These are phyloP conservation scores for Fomitiporia mediterranea DNA, from an alignment of 1,284 basidiomycete species.

Conservation along the genomic window DNA sequence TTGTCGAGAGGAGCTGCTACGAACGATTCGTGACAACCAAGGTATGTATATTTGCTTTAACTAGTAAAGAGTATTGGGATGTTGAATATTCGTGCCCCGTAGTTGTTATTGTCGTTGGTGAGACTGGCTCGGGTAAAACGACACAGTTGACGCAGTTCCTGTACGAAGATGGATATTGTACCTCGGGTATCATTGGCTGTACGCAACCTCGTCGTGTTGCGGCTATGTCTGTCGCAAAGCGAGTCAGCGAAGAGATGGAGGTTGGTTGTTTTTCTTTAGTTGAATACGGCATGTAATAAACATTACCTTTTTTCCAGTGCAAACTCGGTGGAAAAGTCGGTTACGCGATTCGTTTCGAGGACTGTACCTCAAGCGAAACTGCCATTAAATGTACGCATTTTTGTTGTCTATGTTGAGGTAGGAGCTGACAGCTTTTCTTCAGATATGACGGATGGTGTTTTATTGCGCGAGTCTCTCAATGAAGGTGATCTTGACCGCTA, in stretches of 20 bases:
- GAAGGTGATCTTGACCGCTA: constrained; percentile 95
- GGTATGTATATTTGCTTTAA: constrained; percentile 41
- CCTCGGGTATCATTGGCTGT: constrained; percentile 86
- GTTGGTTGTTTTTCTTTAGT: constrained; percentile 34
- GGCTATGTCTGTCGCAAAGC: constrained; percentile 98
- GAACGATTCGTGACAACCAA: constrained; percentile 92
- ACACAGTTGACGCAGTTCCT: constrained; percentile 90
- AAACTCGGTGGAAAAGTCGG: constrained; percentile 87
- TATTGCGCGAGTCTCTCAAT: constrained; percentile 92
- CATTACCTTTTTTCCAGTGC: constrained; percentile 44
- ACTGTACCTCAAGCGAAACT: constrained; percentile 88
- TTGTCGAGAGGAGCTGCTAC: constrained; percentile 91
- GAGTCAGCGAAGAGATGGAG: constrained; percentile 95
- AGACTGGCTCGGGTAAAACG: constrained; percentile 95
- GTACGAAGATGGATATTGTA: constrained; percentile 94
- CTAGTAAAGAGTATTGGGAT: not conserved
- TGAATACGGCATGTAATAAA: not conserved
- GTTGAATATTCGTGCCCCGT: constrained; percentile 4
- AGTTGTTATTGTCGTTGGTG: constrained; percentile 93
- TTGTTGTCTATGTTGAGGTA: not conserved
- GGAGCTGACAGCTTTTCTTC: constrained; percentile 15
- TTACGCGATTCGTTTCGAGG: constrained; percentile 97
- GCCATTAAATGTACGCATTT: constrained; percentile 83
- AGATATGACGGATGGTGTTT: constrained; percentile 98
- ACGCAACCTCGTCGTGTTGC: constrained; percentile 97